A percentile compares a stretch with the other conserved stretches of the same genome.
Evolutionary conservation across 2,329 filamentous ascomycete species (phyloP).

Genomic region (Aspergillus ochraceus): DNA sequence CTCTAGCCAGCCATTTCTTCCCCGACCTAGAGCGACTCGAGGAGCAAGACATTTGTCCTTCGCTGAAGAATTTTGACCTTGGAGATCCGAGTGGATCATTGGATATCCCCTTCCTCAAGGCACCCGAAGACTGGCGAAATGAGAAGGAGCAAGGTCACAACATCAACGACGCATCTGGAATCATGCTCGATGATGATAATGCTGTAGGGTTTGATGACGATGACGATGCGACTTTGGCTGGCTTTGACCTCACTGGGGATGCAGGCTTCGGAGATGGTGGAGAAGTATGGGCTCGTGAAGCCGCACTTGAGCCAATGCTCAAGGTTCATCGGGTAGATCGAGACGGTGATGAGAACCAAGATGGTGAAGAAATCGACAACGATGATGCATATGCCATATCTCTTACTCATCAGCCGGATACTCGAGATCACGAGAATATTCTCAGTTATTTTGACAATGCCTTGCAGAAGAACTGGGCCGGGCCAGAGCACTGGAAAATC

Average conservation of each 20-base stretch:
- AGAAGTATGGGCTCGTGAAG: constrained; percentile 91
- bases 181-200: constrained; percentile 85
- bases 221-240: constrained; percentile 70
- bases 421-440: constrained; percentile 82
- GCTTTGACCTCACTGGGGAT: constrained; percentile 67
- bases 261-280: constrained; percentile 93
- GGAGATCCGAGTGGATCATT: constrained; percentile 81
- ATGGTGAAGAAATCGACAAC: constrained; percentile 59
- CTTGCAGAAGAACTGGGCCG: constrained; percentile 94
- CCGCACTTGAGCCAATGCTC: constrained; percentile 81
- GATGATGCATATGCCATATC: constrained; percentile 76
- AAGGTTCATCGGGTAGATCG: constrained; percentile 64
- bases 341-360: constrained; percentile 55
- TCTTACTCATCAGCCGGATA: constrained; percentile 69
- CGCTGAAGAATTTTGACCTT: constrained; percentile 88
- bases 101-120: constrained; percentile 89
- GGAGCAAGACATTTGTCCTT: constrained; percentile 89
- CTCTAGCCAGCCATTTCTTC: constrained; percentile 79
- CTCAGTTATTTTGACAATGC: constrained; percentile 98
- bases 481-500: constrained; percentile 98
- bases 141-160: constrained; percentile 59
- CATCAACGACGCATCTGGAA: constrained; percentile 69
- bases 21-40: constrained; percentile 75
- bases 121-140: constrained; percentile 79
- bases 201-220: constrained; percentile 79